These are phyloP conservation scores for Aureobasidium leucospermi DNA, from an alignment of 2,329 filamentous ascomycete species.

Conservation along the genomic window DNA sequence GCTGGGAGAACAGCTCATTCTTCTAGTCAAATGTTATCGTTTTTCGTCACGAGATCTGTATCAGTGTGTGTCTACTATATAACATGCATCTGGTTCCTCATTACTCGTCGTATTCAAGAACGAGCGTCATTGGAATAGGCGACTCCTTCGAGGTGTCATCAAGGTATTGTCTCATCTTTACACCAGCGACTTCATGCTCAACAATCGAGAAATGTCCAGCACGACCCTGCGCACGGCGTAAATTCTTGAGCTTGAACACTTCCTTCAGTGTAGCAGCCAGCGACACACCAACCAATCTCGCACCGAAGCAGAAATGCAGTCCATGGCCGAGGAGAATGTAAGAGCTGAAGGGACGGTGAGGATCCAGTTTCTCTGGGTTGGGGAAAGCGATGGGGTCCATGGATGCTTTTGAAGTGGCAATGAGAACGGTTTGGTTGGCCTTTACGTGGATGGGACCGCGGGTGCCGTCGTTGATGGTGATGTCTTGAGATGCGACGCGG, in stretches of 20 bases:
- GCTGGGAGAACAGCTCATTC: too few relatives aligned
- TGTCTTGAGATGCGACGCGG: conserved; percentile 40
- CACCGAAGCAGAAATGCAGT: conserved; percentile 36
- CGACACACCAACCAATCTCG: conserved; percentile 31
- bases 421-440: conserved; percentile 36
- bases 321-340: conserved; percentile 36
- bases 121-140: conserved; percentile 38
- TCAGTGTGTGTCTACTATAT: too few relatives aligned
- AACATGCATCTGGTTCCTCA: too few relatives aligned
- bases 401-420: conserved; percentile 37
- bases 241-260: conserved; percentile 39
- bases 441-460: conserved; percentile 42
- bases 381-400: conserved; percentile 36
- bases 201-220: conserved; percentile 36
- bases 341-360: conserved; percentile 33
- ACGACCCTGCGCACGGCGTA: conserved; percentile 32
- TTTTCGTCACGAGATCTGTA: too few relatives aligned
- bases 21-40: too few relatives aligned
- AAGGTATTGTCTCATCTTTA: conserved; percentile 43
- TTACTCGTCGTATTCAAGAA: conserved; percentile 34
- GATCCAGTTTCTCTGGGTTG: conserved; percentile 36
- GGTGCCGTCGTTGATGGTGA: conserved; percentile 38
- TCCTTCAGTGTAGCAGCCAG: conserved; percentile 38
- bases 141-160: conserved; percentile 42
- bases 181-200: conserved; percentile 40